Evolutionary conservation across 2,329 filamentous ascomycete genomes (phyloP).

Genomic region (Exophiala lecanii-corni): DNA sequence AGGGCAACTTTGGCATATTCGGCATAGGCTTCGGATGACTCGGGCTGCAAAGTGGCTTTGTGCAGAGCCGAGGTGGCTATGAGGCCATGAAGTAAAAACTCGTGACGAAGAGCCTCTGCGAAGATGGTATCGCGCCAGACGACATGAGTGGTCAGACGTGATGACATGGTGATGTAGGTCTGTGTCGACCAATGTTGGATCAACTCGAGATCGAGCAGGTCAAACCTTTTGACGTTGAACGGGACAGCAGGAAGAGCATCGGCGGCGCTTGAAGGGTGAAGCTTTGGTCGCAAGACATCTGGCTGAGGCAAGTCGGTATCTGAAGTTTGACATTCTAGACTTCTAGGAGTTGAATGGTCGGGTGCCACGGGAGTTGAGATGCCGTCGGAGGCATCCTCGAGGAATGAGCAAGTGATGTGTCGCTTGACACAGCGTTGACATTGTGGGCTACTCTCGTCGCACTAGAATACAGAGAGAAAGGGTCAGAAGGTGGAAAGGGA

Average conservation of each 20-base stretch:
- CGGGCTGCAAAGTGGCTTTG: slow-evolving; percentile 31
- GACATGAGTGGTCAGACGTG: slow-evolving; percentile 26
- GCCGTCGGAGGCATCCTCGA: slow-evolving; percentile 19
- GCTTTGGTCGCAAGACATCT: background rate
- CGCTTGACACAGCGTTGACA: slow-evolving; percentile 27
- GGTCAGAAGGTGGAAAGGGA: too few species aligned
- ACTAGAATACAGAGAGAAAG: slow-evolving; percentile 12
- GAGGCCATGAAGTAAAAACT: slow-evolving; percentile 40
- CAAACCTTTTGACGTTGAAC: slow-evolving; percentile 14
- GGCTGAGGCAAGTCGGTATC: slow-evolving; percentile 12
- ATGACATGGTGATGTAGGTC: slow-evolving; percentile 31
- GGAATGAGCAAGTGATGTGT: slow-evolving; percentile 26
- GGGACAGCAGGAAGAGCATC: background rate
- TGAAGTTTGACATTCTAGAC: slow-evolving; percentile 15
- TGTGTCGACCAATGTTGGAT: slow-evolving; percentile 42
- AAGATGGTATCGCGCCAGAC: slow-evolving; percentile 40
- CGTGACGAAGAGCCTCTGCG: slow-evolving; percentile 36
- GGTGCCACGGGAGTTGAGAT: slow-evolving; percentile 15
- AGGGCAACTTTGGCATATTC: slow-evolving; percentile 26
- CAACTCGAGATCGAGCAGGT: slow-evolving; percentile 41
- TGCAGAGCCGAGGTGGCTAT: slow-evolving; percentile 39
- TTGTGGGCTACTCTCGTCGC: slow-evolving; percentile 25
- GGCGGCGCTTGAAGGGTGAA: background rate
- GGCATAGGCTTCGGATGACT: slow-evolving; percentile 22
- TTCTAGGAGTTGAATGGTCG: slow-evolving; percentile 20